phyloP scores from a whole-genome alignment of 805 yeast species.

The Wickerhamomyces alni region DNA sequence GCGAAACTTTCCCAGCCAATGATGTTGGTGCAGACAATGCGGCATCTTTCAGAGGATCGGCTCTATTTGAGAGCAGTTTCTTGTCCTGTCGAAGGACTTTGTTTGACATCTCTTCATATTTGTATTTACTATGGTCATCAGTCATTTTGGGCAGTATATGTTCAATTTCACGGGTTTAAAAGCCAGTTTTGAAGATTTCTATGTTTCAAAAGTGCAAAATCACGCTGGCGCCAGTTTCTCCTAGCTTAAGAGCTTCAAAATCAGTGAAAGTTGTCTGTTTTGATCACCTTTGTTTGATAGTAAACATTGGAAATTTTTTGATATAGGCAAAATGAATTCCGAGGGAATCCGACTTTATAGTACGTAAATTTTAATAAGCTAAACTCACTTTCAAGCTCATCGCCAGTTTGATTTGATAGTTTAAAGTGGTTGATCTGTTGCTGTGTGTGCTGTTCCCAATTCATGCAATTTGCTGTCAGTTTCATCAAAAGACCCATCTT shows the following conservation, averaged over 20 bases:
- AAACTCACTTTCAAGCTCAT: no score
- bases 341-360: no score
- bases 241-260: no score
- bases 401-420: no score
- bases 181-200: not conserved
- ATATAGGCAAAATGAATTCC: no score
- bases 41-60: conserved; percentile 36
- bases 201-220: not conserved
- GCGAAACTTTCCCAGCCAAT: conserved; percentile 59
- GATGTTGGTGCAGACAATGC: conserved; percentile 65
- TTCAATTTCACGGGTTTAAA: no score
- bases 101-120: conserved; percentile 71
- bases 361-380: no score
- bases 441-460: not conserved
- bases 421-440: not conserved
- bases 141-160: no score
- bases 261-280: no score
- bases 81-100: conserved; percentile 61
- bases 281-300: no score
- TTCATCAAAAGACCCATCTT: not conserved
- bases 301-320: no score
- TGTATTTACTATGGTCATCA: conserved; percentile 31
- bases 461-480: not conserved
- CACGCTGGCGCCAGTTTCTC: no score
- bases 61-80: conserved; percentile 37